These are phyloP conservation scores for Saccharum officinarum DNA, from an alignment of 176 grass and related monocot species.

Conservation along the genomic window DNA sequence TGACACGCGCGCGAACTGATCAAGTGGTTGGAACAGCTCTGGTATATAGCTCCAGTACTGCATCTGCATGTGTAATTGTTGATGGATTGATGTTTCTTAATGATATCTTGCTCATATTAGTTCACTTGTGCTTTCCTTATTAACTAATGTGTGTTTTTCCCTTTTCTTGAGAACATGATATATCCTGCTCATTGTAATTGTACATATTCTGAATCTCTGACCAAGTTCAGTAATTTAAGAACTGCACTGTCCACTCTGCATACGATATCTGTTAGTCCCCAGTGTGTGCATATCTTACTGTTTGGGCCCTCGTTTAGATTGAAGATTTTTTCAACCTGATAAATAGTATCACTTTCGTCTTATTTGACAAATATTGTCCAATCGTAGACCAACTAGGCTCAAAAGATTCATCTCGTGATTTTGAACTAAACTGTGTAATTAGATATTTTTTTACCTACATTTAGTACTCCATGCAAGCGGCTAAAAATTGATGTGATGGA, in stretches of 20 bases:
- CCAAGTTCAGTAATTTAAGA: constrained; percentile 22
- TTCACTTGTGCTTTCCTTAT: constrained; percentile 31
- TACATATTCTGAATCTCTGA: constrained; percentile 29
- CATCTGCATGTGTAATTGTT: constrained; percentile 38
- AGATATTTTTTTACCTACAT: no score
- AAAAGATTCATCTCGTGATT: no score
- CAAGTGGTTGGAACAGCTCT: constrained; percentile 35
- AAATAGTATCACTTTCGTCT: no score
- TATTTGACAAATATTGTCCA: no score
- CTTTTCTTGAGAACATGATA: constrained; percentile 2
- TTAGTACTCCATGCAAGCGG: no score
- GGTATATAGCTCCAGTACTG: constrained; percentile 50
- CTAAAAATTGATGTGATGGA: no score
- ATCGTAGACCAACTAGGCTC: no score
- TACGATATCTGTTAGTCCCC: not conserved
- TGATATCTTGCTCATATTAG: constrained; percentile 34
- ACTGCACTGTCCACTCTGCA: constrained; percentile 3
- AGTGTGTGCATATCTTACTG: constrained; percentile 1
- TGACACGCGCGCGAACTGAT: constrained; percentile 30
- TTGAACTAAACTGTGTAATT: no score
- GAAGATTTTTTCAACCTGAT: no score
- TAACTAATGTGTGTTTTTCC: not conserved
- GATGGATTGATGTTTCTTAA: constrained; percentile 38
- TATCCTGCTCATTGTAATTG: constrained; percentile 1
- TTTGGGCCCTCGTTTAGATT: no score